Percentiles rank a stretch among this genome's conserved stretches.
These are phyloP conservation scores for Exobasidium cylindrosporum DNA, from an alignment of 1,284 basidiomycete species.

Conservation along the genomic window DNA sequence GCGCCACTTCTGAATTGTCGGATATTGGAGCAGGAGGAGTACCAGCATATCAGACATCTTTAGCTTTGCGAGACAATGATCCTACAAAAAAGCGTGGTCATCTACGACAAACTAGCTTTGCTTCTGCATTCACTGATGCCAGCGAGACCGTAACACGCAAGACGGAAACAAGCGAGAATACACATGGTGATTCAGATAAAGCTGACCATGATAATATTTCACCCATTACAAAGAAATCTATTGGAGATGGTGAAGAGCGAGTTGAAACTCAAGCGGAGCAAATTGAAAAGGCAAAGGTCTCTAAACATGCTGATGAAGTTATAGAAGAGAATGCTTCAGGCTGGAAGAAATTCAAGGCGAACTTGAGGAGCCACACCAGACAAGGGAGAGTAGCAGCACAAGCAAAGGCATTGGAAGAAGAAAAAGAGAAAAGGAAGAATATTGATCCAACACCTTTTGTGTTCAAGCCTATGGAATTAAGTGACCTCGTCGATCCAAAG, in stretches of 20 bases:
- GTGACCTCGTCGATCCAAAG: slow-evolving; percentile 86
- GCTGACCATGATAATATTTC: slow-evolving; percentile 1
- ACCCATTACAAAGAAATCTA: slow-evolving; percentile 7
- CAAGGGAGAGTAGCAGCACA: slow-evolving; percentile 32
- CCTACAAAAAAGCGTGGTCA: background rate
- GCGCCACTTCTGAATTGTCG: slow-evolving; percentile 7
- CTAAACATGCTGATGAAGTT: slow-evolving; percentile 6
- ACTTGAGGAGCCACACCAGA: slow-evolving; percentile 24
- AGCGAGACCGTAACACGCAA: too few species aligned
- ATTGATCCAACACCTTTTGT: slow-evolving; percentile 48
- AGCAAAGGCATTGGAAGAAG: slow-evolving; percentile 21
- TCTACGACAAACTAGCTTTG: background rate
- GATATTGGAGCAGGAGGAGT: background rate
- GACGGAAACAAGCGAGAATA: background rate
- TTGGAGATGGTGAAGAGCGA: slow-evolving; percentile 10
- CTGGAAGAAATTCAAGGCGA: slow-evolving; percentile 26
- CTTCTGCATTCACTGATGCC: slow-evolving; percentile 6
- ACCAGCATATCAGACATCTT: background rate
- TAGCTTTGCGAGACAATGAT: slow-evolving; percentile 5
- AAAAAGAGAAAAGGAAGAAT: slow-evolving; percentile 29
- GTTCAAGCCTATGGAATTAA: slow-evolving; percentile 69
- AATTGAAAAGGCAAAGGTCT: slow-evolving; percentile 14
- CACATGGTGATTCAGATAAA: background rate
- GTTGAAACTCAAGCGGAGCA: too few species aligned
- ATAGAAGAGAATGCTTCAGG: slow-evolving; percentile 16